Evolutionary conservation across 306 rosid genomes (phyloP), one percentile per base, ranked within the genome.

Genomic region (Senna siamea): DNA sequence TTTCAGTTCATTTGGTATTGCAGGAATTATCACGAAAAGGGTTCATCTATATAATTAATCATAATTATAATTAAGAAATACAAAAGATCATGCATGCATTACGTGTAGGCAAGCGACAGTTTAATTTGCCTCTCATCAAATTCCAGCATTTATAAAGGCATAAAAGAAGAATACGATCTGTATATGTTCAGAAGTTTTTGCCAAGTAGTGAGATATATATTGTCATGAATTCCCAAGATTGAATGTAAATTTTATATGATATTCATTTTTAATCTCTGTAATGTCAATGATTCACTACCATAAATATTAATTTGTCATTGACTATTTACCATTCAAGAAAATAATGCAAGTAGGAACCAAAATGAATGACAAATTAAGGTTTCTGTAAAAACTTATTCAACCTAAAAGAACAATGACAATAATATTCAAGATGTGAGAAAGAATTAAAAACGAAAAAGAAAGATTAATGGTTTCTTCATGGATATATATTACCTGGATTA

Each of bases 401-500:
- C 30, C 30, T 26, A 26, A 26, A 26, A 3, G 30, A 3, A 26
- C 2, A 26, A 26, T 1, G 30, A 26, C 40, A 37, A 37, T 37
- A 37, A 37, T 46, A 46, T 46, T 46, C 6, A 48, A 48, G 20
- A 48, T 14, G n/a, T n/a, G 54, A 44, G 20, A 46, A 14, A 14
- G 2, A 46, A 43, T 43, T 11, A 43, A 43, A 43, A 43, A n/a
- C n/a, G n/a, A 11, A 43, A 11, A 43, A 43, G 8, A 43, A 43
- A 11, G 4, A 43, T 43, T 43, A 10, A 8, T 5, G 8, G 5
- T 4, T n/a, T 41, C 0, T 41, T 3, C 13, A 41, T 41, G 5
- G 2, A 38, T 43, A 10, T 12, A 3, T 0, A 38, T 2, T 44
- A 87, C 97, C 97, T 93, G 98, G 73, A 83, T 68, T 51, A 82